Conservation (phyloP, 140 eudicot species). For the Oenanthe javanica region DNA sequence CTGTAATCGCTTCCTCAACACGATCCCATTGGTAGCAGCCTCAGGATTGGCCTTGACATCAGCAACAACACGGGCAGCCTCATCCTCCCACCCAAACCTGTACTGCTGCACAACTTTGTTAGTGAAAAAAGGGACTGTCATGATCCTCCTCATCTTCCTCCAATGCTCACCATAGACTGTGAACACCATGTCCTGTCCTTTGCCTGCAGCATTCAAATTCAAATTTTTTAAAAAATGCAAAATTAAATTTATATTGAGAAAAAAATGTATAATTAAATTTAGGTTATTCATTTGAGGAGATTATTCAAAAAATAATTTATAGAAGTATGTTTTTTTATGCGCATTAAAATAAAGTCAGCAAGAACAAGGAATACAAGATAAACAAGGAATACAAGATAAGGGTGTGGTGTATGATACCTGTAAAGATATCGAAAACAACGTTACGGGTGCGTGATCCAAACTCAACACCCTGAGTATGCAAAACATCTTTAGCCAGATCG, state of each 20-base stretch:
- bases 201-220: slow-evolving; percentile 33
- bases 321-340: no score
- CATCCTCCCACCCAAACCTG: slow-evolving; percentile 70
- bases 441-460: slow-evolving; percentile 87
- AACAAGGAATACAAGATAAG: no score
- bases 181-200: slow-evolving; percentile 90
- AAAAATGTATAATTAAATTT: no score
- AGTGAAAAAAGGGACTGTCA: slow-evolving; percentile 92
- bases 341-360: no score
- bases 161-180: slow-evolving; percentile 92
- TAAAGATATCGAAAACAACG: slow-evolving; percentile 87
- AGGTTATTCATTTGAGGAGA: no score
- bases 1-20: slow-evolving; percentile 65
- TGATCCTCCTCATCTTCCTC: slow-evolving; percentile 90
- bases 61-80: slow-evolving; percentile 64
- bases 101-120: slow-evolving; percentile 79
- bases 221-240: no score
- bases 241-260: no score
- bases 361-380: no score
- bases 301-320: no score
- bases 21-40: slow-evolving; percentile 53
- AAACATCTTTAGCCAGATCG: slow-evolving; percentile 71
- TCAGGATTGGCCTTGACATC: slow-evolving; percentile 68
- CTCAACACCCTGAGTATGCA: slow-evolving; percentile 86
- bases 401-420: slow-evolving; percentile 65